Base-by-base conservation (phyloP, 352 stramenopile genomes). In the Globisporangium megalacanthum region DNA sequence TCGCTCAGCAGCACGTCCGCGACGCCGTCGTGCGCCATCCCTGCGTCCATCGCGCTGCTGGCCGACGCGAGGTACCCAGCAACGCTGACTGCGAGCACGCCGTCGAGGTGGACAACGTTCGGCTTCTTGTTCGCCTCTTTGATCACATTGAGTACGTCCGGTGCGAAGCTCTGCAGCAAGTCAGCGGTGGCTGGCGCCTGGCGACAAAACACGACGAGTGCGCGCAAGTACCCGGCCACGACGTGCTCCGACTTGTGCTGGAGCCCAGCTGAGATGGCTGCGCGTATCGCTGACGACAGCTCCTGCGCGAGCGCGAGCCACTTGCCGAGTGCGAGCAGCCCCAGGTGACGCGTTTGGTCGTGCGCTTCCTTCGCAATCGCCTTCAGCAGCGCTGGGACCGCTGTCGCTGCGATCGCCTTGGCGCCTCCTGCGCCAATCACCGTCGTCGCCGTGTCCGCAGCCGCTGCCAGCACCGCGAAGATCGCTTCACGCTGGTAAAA, bases 401-500 rank as follows among this genome's bases (percentile, higher is more conserved):
- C 79, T 33, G 64, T 65, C 3, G 37, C 50, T 1, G 77, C 76
- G n/a, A 91, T 82, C 9, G 66, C 57, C 56, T 79, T 65, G 39
- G 74, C 66, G 5, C 83, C 61, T 3, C 71, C 69, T 0, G 54
- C 57, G 15, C 39, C 66, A 2, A 77, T 46, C 31, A 62, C 47
- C 4, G 22, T 22, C 0, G 65, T 60, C 1, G 63, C 54, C 3
- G 48, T 56, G n/a, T 87, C 77, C 0, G 73, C 77, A 1, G 83
- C 70, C n/a, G 88, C 64, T 5, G 69, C 73, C 1, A 95, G 64
- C 49, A 87, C 79, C n/a, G 66, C 67, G 35, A 82, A 94, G 35
- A 69, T 77, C 3, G 79, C 79, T 53, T 93, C 80, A 39, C 86
- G 82, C 68, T 89, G 81, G 64, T 94, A 95, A 46, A 94, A 95